Conservation (phyloP, 1,139 yeast species). For the Saccharomyces hybrid region DNA sequence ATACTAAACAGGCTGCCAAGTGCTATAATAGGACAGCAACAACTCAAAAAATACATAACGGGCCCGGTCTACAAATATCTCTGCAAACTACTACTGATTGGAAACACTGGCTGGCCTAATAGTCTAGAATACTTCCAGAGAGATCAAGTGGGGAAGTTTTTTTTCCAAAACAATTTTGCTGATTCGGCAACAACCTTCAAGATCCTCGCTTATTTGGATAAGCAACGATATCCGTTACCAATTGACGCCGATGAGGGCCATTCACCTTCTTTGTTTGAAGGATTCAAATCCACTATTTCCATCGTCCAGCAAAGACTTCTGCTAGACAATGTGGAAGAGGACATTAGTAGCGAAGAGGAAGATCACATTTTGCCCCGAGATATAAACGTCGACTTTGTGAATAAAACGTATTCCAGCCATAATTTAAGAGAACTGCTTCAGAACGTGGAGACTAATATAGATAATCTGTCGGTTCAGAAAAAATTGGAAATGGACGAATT, state of each 20-base stretch:
- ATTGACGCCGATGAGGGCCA: neutral
- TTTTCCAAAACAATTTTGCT: neutral
- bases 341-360: neutral
- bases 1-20: neutral
- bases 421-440: neutral
- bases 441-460: neutral
- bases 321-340: neutral
- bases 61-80: neutral
- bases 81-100: neutral
- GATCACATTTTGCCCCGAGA: neutral
- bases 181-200: neutral
- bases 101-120: neutral
- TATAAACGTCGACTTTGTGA: neutral
- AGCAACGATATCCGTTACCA: neutral
- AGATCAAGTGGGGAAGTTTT: neutral
- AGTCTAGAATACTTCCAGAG: neutral
- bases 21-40: neutral
- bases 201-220: neutral
- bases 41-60: neutral
- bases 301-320: neutral
- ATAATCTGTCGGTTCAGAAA: neutral
- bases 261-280: neutral
- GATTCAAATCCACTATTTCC: neutral
- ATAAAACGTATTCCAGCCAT: neutral
- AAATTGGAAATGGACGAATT: neutral